Conservation (phyloP, 768 basidiomycete genomes). For the Rhizopogon salebrosus region DNA sequence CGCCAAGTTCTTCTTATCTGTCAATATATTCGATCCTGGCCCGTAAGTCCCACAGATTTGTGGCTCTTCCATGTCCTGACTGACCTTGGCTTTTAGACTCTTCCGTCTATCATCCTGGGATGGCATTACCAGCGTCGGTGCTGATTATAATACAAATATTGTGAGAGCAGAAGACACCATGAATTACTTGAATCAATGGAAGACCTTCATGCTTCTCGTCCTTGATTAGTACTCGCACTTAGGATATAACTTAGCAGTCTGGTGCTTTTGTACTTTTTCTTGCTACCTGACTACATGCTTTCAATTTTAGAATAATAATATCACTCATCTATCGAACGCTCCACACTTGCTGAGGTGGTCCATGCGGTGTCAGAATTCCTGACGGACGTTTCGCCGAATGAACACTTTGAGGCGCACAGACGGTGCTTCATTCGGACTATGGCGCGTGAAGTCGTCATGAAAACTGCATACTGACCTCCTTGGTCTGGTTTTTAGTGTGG, state of each 20-base stretch:
- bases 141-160: background rate
- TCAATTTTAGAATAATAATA: too few relatives aligned
- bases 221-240: background rate
- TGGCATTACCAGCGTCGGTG: background rate
- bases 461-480: slow-evolving; percentile 6
- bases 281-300: too few relatives aligned
- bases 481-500: slow-evolving; percentile 7
- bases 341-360: too few relatives aligned
- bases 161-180: background rate
- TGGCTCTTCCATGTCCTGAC: too few relatives aligned
- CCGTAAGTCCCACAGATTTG: background rate
- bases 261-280: too few relatives aligned
- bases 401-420: background rate
- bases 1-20: background rate
- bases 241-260: too few relatives aligned
- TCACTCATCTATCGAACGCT: too few relatives aligned
- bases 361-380: too few relatives aligned
- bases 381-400: too few relatives aligned
- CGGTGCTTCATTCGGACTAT: background rate
- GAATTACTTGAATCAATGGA: background rate
- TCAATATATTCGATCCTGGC: background rate
- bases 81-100: too few relatives aligned
- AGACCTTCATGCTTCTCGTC: background rate
- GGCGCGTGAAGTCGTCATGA: background rate
- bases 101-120: background rate